Percentiles rank a stretch among this genome's conserved stretches.
Conservation (phyloP, 2,329 filamentous ascomycete species). For the Xylariaceae sp. region DNA sequence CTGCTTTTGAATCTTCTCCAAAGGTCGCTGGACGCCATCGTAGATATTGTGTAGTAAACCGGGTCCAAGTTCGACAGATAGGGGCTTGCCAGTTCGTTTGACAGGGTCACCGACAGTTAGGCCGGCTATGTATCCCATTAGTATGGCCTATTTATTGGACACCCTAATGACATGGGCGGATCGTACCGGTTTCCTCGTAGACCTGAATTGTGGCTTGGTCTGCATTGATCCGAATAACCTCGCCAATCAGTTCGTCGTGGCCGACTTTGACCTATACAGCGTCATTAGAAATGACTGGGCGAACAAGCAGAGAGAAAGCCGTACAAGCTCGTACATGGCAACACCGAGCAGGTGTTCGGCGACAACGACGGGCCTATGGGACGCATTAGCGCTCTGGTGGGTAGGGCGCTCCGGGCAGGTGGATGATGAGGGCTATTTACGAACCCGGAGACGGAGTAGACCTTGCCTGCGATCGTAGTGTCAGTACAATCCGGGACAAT, state of each 20-base stretch:
- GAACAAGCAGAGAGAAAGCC: conserved; percentile 30
- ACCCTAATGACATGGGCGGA: not conserved
- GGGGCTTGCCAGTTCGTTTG: conserved; percentile 81
- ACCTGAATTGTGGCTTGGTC: conserved; percentile 98
- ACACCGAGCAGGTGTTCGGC: conserved; percentile 98
- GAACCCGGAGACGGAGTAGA: conserved; percentile 60
- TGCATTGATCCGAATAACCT: conserved; percentile 95
- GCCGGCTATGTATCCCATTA: conserved; percentile 59
- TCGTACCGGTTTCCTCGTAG: conserved; percentile 93
- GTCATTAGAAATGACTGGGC: conserved; percentile 7
- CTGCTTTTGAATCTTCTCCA: conserved; percentile 73
- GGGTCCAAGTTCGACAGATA: conserved; percentile 95
- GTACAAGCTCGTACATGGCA: conserved; percentile 98
- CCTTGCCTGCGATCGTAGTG: conserved; percentile 47
- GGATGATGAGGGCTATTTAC: conserved; percentile 31
- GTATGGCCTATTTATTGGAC: not conserved
- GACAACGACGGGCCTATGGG: conserved; percentile 76
- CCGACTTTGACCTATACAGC: conserved; percentile 76
- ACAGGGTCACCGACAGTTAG: conserved; percentile 96
- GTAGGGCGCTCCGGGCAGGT: not conserved
- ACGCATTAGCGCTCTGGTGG: conserved; percentile 33
- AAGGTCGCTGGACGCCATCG: conserved; percentile 95
- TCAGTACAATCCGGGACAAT: conserved; percentile 13
- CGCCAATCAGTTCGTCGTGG: conserved; percentile 85
- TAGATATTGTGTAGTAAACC: conserved; percentile 99